A percentile compares a stretch with the other conserved stretches of the same genome.
Conservation (phyloP, 2,329 filamentous ascomycete species). For the Gyromitra esculenta region DNA sequence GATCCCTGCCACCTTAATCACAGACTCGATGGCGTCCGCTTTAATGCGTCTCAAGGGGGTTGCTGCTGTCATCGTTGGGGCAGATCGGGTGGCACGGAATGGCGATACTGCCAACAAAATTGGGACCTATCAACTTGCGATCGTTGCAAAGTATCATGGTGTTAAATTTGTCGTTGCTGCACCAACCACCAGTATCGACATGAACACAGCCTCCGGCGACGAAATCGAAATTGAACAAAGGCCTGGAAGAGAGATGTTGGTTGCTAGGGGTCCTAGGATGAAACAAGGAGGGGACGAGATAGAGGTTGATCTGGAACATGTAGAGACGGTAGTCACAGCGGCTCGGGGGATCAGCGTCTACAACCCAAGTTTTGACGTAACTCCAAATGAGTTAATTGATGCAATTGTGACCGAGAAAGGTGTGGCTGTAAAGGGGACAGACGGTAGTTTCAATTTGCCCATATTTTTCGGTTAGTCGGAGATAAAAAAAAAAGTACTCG, state of each 20-base stretch:
- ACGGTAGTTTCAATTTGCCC: conserved; percentile 68
- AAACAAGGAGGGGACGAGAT: conserved; percentile 57
- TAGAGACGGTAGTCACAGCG: conserved; percentile 54
- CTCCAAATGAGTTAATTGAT: conserved; percentile 86
- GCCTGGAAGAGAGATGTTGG: conserved; percentile 75
- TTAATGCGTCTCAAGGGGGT: conserved; percentile 78
- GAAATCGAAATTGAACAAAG: conserved; percentile 93
- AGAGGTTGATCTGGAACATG: conserved; percentile 63
- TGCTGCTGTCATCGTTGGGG: conserved; percentile 88
- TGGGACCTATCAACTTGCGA: conserved; percentile 90
- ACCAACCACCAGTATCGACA: conserved; percentile 91
- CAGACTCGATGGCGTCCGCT: conserved; percentile 94
- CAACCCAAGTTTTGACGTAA: conserved; percentile 98
- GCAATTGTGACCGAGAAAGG: conserved; percentile 93
- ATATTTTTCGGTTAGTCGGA: conserved; percentile 32
- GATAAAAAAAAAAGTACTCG: background rate
- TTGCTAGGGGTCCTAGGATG: conserved; percentile 53
- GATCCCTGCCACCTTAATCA: conserved; percentile 90
- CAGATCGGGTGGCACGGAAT: conserved; percentile 93
- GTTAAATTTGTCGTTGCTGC: conserved; percentile 96
- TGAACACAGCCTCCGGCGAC: conserved; percentile 77
- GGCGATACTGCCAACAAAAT: conserved; percentile 99
- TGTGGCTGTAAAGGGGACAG: conserved; percentile 77
- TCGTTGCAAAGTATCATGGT: conserved; percentile 86
- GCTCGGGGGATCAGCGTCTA: conserved; percentile 81